Conservation (phyloP, 208 protist genomes). For the Leishmania mexicana region DNA sequence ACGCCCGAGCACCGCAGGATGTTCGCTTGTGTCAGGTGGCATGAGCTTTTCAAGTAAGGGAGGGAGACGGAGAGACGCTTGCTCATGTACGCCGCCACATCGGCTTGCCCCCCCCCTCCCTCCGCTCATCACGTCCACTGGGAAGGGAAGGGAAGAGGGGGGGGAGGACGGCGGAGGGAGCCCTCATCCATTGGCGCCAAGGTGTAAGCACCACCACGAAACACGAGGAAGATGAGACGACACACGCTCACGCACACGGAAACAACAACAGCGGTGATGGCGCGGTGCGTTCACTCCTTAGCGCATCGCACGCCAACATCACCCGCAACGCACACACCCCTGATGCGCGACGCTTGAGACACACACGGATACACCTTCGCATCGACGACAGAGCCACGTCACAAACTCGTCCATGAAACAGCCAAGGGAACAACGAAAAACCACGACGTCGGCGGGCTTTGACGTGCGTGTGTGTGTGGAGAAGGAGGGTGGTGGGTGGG, state of each 20-base stretch:
- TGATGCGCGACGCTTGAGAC: not conserved
- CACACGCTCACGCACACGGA: not conserved
- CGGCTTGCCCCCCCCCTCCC: not conserved
- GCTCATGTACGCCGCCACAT: not conserved
- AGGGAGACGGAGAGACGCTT: not conserved
- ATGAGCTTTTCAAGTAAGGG: not conserved
- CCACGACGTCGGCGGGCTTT: not conserved
- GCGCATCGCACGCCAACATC: not conserved
- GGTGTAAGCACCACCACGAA: not conserved
- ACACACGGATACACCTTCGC: not conserved
- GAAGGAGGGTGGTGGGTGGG: not conserved
- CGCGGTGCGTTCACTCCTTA: not conserved
- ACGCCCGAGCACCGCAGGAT: not conserved
- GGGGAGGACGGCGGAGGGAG: not conserved
- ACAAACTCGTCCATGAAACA: not conserved
- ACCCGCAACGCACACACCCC: not conserved
- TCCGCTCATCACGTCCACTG: not conserved
- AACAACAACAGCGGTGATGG: not conserved
- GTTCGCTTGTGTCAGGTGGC: not conserved
- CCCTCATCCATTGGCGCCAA: not conserved
- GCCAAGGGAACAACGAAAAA: not conserved
- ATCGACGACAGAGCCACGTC: not conserved
- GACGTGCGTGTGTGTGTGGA: not conserved
- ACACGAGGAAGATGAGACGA: not conserved
- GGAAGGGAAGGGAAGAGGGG: not conserved